These are phyloP conservation scores for Spatholobus suberectus DNA, from an alignment of 306 rosid species.

Conservation along the genomic window DNA sequence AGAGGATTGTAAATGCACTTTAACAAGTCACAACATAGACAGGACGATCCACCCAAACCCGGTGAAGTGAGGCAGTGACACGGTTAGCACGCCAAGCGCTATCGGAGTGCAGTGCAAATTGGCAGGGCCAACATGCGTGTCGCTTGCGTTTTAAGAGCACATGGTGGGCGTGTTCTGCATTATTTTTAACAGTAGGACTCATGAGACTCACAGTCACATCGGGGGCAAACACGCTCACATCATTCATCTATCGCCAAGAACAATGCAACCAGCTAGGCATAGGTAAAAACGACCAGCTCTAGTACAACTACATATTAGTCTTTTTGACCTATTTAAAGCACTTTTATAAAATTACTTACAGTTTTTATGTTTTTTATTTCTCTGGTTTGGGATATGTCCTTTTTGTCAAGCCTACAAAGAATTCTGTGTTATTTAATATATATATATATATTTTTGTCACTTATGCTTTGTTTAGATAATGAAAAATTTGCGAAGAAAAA, in stretches of 20 bases:
- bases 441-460: not conserved
- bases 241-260: not conserved
- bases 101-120: not conserved
- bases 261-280: not conserved
- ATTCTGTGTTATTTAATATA: too few species aligned
- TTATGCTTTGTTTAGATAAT: too few species aligned
- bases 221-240: not conserved
- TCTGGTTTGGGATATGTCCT: not conserved
- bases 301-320: not conserved
- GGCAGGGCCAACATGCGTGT: not conserved
- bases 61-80: too few species aligned
- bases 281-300: not conserved
- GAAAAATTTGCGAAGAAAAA: too few species aligned
- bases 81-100: too few species aligned
- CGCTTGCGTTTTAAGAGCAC: not conserved
- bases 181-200: not conserved
- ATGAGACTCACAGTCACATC: not conserved
- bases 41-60: too few species aligned
- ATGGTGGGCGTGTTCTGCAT: not conserved
- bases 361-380: too few species aligned
- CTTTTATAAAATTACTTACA: not conserved
- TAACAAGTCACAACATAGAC: not conserved
- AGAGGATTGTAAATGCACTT: not conserved
- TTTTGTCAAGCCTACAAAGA: not conserved
- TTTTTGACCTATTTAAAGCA: not conserved